Conservation (phyloP, 2,329 filamentous ascomycete species). For the Chaetomiaceae sp. region DNA sequence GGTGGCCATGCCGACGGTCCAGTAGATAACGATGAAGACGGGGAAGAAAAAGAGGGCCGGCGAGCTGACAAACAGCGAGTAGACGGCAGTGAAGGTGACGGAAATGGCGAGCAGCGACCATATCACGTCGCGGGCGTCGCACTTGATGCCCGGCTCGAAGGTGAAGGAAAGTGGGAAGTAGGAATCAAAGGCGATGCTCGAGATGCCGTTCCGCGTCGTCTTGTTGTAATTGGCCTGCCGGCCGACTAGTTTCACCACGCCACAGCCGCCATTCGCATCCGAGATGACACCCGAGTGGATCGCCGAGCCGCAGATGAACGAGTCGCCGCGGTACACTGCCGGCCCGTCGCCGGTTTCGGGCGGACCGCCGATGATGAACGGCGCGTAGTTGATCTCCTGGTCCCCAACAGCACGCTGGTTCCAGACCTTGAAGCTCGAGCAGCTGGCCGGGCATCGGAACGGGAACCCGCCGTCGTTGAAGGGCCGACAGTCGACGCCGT, state of each 20-base stretch:
- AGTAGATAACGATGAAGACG: constrained; percentile 76
- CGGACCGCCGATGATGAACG: constrained; percentile 66
- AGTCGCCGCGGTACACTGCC: constrained; percentile 77
- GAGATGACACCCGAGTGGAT: constrained; percentile 72
- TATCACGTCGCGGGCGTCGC: constrained; percentile 69
- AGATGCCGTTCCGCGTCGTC: constrained; percentile 67
- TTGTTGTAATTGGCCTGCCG: constrained; percentile 55
- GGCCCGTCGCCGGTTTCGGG: constrained; percentile 36
- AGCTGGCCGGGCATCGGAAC: constrained; percentile 72
- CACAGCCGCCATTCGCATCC: constrained; percentile 65
- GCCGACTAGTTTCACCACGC: constrained; percentile 64
- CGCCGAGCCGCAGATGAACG: constrained; percentile 73
- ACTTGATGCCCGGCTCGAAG: constrained; percentile 62
- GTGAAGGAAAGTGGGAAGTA: constrained; percentile 85
- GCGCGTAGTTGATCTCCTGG: constrained; percentile 58
- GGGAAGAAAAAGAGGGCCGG: constrained; percentile 80
- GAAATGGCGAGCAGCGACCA: constrained; percentile 84
- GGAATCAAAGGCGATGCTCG: constrained; percentile 73
- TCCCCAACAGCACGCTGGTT: constrained; percentile 73
- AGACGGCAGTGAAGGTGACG: constrained; percentile 67
- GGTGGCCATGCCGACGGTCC: constrained; percentile 83
- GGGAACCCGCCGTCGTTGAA: constrained; percentile 66
- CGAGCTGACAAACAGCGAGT: constrained; percentile 78
- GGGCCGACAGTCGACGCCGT: constrained; percentile 70
- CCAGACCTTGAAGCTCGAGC: constrained; percentile 58